These are phyloP conservation scores for Xylaria bambusicola DNA, from an alignment of 495 filamentous ascomycete genomes.

Conservation along the genomic window DNA sequence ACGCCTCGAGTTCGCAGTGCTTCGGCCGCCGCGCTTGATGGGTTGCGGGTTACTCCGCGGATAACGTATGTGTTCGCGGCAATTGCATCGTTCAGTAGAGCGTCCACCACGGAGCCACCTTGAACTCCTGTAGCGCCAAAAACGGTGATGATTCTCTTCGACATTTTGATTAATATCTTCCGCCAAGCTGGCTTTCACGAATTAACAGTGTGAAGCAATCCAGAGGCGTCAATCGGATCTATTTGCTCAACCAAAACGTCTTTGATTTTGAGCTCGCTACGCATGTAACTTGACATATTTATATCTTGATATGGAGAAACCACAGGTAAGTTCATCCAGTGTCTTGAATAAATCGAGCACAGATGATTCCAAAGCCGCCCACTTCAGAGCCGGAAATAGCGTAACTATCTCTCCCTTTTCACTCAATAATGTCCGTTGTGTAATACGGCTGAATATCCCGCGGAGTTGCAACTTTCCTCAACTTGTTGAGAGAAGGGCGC, in stretches of 20 bases:
- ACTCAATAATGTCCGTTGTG: neutral
- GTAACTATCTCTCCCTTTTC: neutral
- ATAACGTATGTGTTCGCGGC: slow-evolving; percentile 48
- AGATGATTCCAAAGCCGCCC: slow-evolving; percentile 5
- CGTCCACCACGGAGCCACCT: slow-evolving; percentile 57
- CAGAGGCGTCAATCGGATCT: neutral
- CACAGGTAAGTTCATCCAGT: neutral
- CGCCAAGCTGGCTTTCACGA: neutral
- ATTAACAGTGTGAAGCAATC: neutral
- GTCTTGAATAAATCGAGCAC: neutral
- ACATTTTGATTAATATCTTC: neutral
- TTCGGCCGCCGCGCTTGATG: slow-evolving; percentile 44
- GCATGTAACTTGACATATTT: neutral
- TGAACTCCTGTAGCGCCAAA: slow-evolving; percentile 66
- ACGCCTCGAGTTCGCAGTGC: slow-evolving; percentile 20
- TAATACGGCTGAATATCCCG: neutral
- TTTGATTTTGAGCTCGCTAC: neutral
- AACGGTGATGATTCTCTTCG: slow-evolving; percentile 48
- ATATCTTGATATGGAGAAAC: neutral
- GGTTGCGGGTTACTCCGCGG: slow-evolving; percentile 59
- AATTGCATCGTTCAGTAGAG: slow-evolving; percentile 45
- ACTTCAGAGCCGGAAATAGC: neutral
- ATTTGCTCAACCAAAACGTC: neutral
- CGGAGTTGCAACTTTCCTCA: neutral
- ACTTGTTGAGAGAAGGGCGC: neutral